Evolutionary conservation across 805 yeast species (phyloP).

Genomic region (Limtongia smithiae): DNA sequence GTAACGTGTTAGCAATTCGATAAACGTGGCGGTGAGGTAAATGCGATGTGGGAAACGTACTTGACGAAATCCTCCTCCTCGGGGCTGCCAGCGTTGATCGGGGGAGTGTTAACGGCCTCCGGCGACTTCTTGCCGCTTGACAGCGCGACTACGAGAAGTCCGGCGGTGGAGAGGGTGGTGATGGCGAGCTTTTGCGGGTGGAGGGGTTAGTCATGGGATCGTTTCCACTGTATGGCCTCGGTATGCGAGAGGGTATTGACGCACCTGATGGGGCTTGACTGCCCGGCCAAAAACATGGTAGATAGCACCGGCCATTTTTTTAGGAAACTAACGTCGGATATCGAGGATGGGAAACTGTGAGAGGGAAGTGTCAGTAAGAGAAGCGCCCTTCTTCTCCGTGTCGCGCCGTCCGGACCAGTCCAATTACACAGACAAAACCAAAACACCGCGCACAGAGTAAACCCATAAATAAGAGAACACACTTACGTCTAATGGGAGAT

Average conservation of each 20-base stretch:
- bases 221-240: too few relatives aligned
- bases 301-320: conserved; percentile 59
- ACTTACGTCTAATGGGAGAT: too few relatives aligned
- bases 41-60: conserved; percentile 27
- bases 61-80: conserved; percentile 85
- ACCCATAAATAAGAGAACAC: too few relatives aligned
- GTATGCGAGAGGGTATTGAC: conserved; percentile 29
- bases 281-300: conserved; percentile 81
- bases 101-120: conserved; percentile 53
- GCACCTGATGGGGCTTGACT: conserved; percentile 73
- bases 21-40: background rate
- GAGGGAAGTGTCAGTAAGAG: too few relatives aligned
- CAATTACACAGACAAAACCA: too few relatives aligned
- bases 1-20: too few relatives aligned
- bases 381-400: too few relatives aligned
- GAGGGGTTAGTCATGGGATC: background rate
- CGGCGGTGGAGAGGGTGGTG: conserved; percentile 72
- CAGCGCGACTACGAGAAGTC: conserved; percentile 62
- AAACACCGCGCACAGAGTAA: too few relatives aligned
- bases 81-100: conserved; percentile 70
- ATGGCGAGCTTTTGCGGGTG: conserved; percentile 54
- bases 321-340: too few relatives aligned
- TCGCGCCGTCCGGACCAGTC: too few relatives aligned
- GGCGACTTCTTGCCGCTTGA: conserved; percentile 46
- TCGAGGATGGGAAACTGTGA: too few relatives aligned